Evolutionary conservation across 1,284 basidiomycete species (phyloP).

Genomic region (Apiotrichum sp.): DNA sequence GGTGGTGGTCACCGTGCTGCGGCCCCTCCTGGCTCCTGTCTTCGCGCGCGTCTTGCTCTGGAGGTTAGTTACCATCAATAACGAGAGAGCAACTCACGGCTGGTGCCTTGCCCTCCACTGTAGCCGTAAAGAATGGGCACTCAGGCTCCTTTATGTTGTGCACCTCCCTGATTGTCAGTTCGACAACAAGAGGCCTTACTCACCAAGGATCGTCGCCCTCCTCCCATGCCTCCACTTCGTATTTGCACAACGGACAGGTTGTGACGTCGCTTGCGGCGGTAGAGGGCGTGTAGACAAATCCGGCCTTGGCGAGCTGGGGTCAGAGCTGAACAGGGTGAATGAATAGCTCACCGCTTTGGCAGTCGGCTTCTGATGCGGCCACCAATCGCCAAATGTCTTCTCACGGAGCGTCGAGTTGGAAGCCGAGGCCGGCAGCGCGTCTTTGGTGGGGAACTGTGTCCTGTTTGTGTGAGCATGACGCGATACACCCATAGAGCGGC

Average conservation of each 20-base stretch:
- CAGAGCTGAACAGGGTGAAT: not conserved
- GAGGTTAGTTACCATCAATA: not conserved
- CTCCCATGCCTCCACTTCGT: slow-evolving; percentile 72
- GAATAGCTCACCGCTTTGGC: slow-evolving; percentile 57
- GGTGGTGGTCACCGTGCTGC: not conserved
- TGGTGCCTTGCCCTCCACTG: slow-evolving; percentile 3
- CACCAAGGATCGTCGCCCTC: slow-evolving; percentile 67
- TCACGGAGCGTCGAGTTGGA: slow-evolving; percentile 62
- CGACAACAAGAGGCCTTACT: slow-evolving; percentile 1
- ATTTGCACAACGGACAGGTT: slow-evolving; percentile 68
- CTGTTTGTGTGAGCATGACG: slow-evolving; percentile 40
- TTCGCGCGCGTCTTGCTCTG: slow-evolving; percentile 2
- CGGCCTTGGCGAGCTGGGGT: slow-evolving; percentile 69
- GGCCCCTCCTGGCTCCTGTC: not conserved
- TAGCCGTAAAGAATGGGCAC: slow-evolving; percentile 41
- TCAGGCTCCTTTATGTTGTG: slow-evolving; percentile 34
- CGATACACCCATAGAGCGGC: no score
- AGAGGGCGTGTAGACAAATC: slow-evolving; percentile 66
- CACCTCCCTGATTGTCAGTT: slow-evolving; percentile 26
- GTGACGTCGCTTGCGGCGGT: slow-evolving; percentile 61
- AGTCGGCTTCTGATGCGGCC: slow-evolving; percentile 67
- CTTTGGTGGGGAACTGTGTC: slow-evolving; percentile 54
- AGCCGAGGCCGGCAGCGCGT: slow-evolving; percentile 60
- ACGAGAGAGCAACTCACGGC: not conserved
- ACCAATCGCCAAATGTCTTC: slow-evolving; percentile 62